Evolutionary conservation across 176 grass and related monocot species (phyloP), one percentile per base, ranked within the genome.

Genomic region (Rhynchospora pubera): DNA sequence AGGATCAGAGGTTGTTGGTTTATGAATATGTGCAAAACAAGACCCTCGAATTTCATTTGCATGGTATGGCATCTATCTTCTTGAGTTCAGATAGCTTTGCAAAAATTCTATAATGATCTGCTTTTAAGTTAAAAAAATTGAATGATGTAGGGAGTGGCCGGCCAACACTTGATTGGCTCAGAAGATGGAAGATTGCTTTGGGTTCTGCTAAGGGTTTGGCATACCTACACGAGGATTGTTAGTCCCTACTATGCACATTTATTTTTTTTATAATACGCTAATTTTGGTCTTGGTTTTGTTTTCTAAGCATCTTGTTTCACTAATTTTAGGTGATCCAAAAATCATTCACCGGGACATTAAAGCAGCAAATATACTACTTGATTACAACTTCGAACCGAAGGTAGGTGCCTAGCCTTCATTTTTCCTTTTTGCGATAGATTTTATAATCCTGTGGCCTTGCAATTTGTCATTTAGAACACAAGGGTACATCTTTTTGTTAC

Each of bases 281-380:
- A 30, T 9, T 62, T 55, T 87, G 32, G 5, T n/a, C 48, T 84
- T 78, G 77, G 70, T 52, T 51, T 24, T 13, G 21, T 16, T 12
- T 39, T 18, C n/a, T 26, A 2, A 9, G 0, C 30, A 77, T 6
- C 2, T 83, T 79, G 8, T 61, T 79, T 64, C 83, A 26, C 18
- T 52, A 43, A 45, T 70, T 6, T 85, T 87, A 97, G 94, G 91
- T 59, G 86, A 88, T 68, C 91, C 94, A 21, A 93, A 85, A 85
- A 97, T 97, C 53, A 97, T 97, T 72, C 91, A 97, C 62, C 88
- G 91, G 13, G 94, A 97, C 87, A 97, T 97, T 72, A 97, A 97
- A 79, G 89, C 91, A 0, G 86, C 91, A 15, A 97, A 97, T 79
- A 90, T 97, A 62, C 89, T 97, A 47, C 86, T 97, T 22, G 94